phyloP scores from a whole-genome alignment of 371 early-diverging fungal genomes.

The Rhizopus stolonifer region DNA sequence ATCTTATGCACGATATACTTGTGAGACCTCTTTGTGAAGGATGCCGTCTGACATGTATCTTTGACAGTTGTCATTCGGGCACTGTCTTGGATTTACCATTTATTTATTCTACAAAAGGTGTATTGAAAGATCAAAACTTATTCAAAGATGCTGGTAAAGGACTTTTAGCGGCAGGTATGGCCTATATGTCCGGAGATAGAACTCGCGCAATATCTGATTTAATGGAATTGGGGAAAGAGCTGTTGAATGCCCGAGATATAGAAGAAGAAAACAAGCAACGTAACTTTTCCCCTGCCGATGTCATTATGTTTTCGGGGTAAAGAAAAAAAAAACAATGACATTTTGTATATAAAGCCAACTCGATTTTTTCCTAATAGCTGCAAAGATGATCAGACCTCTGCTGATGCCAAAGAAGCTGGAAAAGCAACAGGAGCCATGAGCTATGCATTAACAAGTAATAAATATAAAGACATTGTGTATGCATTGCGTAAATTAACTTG shows the following conservation, averaged over 20 bases:
- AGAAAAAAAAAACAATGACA: constrained; percentile 61
- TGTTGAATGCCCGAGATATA: constrained; percentile 40
- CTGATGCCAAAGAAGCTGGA: constrained; percentile 71
- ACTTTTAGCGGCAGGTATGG: constrained; percentile 46
- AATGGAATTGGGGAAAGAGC: constrained; percentile 42
- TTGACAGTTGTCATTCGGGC: constrained; percentile 85
- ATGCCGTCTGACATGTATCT: constrained; percentile 80
- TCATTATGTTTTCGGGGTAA: constrained; percentile 84
- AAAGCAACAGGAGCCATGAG: constrained; percentile 79
- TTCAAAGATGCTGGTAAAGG: constrained; percentile 51
- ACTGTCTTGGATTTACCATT: constrained; percentile 86
- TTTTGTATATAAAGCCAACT: neutral
- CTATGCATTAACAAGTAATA: constrained; percentile 68
- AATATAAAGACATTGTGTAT: neutral
- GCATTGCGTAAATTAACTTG: neutral
- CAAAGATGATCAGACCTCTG: constrained; percentile 88
- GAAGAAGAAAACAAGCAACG: constrained; percentile 37
- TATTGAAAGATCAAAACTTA: constrained; percentile 52
- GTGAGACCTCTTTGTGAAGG: constrained; percentile 83
- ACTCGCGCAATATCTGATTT: constrained; percentile 43
- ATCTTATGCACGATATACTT: constrained; percentile 80
- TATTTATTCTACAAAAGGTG: constrained; percentile 73
- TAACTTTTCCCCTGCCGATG: constrained; percentile 69
- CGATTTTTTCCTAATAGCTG: constrained; percentile 38
- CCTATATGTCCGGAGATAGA: constrained; percentile 50